These are phyloP conservation scores for Pseudogymnoascus sp. DNA, from an alignment of 2,329 filamentous ascomycete species.

Conservation along the genomic window DNA sequence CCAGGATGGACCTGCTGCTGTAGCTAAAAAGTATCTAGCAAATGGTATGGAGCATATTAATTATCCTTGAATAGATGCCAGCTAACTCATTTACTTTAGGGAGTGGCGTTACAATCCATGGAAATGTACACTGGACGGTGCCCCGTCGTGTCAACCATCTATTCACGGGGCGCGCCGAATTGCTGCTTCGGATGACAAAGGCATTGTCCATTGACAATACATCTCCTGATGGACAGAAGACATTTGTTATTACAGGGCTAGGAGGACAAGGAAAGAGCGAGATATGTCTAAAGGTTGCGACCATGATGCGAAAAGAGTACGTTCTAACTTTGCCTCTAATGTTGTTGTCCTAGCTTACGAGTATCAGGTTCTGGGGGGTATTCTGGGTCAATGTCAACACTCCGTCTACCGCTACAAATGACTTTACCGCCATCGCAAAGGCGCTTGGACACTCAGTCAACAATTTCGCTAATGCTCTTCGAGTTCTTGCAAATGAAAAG, in stretches of 20 bases:
- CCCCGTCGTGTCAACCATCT: too few relatives aligned
- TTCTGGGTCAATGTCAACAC: background rate
- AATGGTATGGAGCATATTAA: too few relatives aligned
- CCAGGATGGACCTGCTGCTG: too few relatives aligned
- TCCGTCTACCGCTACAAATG: background rate
- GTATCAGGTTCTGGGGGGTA: background rate
- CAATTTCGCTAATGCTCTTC: conserved; percentile 1
- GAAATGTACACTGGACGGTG: too few relatives aligned
- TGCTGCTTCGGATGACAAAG: too few relatives aligned
- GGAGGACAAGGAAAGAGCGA: conserved; percentile 20
- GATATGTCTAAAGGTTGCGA: conserved; percentile 17
- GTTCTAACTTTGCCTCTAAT: background rate
- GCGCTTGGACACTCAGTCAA: background rate
- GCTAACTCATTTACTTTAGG: too few relatives aligned
- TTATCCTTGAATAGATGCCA: too few relatives aligned
- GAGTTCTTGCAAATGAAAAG: conserved; percentile 15
- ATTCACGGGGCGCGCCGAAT: too few relatives aligned
- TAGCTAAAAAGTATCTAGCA: too few relatives aligned
- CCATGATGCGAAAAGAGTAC: background rate
- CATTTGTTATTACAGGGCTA: background rate
- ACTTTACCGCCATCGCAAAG: background rate
- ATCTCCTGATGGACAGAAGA: background rate
- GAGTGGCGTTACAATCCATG: too few relatives aligned
- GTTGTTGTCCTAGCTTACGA: background rate
- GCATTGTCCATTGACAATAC: too few relatives aligned